Percentiles rank a stretch among this genome's conserved stretches.
These are phyloP conservation scores for Rhodamnia rubescens DNA, from an alignment of 345 rosid species.

Conservation along the genomic window DNA sequence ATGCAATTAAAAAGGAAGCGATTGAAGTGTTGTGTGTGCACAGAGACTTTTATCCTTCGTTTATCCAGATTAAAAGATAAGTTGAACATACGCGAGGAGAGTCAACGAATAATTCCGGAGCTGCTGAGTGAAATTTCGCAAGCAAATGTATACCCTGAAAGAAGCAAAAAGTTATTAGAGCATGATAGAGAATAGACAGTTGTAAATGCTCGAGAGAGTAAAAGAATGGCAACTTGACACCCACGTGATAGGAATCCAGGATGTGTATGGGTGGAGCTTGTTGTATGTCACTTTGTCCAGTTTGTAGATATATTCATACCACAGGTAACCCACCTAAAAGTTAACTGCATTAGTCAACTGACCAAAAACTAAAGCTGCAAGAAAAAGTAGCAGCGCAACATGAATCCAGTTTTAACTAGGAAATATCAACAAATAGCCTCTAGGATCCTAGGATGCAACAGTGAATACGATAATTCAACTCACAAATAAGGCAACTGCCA, in stretches of 20 bases:
- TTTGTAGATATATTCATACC: constrained; percentile 92
- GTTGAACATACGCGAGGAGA: constrained; percentile 64
- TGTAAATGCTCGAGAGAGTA: neutral
- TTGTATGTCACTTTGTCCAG: constrained; percentile 87
- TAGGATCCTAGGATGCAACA: neutral
- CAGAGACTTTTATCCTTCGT: neutral
- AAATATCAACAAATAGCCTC: neutral
- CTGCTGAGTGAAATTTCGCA: constrained; percentile 83
- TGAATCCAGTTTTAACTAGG: neutral
- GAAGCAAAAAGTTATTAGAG: neutral
- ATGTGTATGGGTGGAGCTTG: constrained; percentile 93
- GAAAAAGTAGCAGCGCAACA: neutral
- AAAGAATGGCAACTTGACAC: constrained; percentile 9
- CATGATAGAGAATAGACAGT: neutral
- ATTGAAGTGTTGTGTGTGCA: neutral
- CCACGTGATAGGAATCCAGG: constrained; percentile 99
- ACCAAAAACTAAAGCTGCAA: neutral
- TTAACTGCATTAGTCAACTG: neutral
- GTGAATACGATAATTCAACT: constrained; percentile 15
- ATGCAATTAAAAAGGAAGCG: constrained; percentile 4
- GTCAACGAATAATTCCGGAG: constrained; percentile 63
- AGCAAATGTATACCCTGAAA: constrained; percentile 78
- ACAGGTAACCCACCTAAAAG: constrained; percentile 76
- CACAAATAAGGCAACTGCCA: constrained; percentile 40
- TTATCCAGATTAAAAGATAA: neutral